phyloP scores from a whole-genome alignment of 176 grass and related monocot genomes.

The Carex littledalei region DNA sequence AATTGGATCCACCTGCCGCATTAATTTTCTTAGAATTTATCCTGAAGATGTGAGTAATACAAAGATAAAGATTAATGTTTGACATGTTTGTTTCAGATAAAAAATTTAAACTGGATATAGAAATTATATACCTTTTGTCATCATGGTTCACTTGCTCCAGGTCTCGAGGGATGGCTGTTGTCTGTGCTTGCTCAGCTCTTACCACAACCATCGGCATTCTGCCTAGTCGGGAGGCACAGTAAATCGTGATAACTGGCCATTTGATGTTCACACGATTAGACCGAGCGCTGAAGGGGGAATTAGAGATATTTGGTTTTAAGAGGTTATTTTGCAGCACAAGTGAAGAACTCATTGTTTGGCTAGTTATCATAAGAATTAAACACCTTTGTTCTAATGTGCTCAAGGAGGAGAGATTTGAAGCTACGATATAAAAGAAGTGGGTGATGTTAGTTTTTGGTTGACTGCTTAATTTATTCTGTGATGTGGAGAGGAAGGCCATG shows the following conservation, averaged over 20 bases:
- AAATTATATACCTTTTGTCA: background rate
- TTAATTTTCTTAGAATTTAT: background rate
- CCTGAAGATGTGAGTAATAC: background rate
- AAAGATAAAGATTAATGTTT: background rate
- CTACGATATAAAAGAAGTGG: background rate
- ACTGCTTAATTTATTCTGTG: background rate
- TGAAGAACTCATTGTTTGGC: background rate
- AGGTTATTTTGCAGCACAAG: background rate
- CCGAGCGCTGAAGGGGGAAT: background rate
- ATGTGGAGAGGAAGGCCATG: background rate
- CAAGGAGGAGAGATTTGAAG: background rate
- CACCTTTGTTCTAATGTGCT: too few species aligned
- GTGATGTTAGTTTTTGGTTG: background rate
- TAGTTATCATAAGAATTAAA: background rate
- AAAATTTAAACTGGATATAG: too few species aligned
- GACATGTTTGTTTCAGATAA: background rate
- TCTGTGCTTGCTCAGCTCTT: background rate
- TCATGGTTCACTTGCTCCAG: background rate
- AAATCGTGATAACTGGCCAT: constrained; percentile 1
- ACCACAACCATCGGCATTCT: background rate
- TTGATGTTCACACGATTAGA: background rate
- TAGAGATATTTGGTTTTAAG: background rate
- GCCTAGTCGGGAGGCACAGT: background rate
- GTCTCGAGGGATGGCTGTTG: background rate
- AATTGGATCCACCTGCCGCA: background rate